Base-by-base conservation (phyloP, 306 rosid genomes). In the Mimosa bimucronata region DNA sequence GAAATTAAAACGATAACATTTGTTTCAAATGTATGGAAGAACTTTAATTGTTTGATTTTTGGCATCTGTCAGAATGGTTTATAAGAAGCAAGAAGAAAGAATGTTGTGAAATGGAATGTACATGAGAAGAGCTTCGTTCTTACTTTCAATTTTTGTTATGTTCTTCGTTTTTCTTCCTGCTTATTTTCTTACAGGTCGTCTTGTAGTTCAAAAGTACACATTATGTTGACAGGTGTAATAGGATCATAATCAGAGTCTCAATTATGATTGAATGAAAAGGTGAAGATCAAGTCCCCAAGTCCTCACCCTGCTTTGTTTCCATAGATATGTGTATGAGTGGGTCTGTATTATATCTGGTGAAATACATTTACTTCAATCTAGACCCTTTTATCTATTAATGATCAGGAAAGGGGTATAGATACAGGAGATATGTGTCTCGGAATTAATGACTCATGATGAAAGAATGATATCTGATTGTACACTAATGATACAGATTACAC, bases 331-430 rank as follows among this genome's bases (percentile, higher is more conserved):
- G 50, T 44, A 11, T 44, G 50, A 12, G 65, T 45, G 37, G 30
- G 13, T 65, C 9, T 41, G 67, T 62, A 23, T 77, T 26, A 10
- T 45, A 58, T 14, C 40, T 31, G 31, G 57, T 26, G 69, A 69
- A 76, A 38, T 75, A 48, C 61, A 66, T 74, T 16, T 15, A 34
- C 48, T 60, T 38, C 23, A 62, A 53, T 72, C 19, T 18, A 13
- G n/a, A 46, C n/a, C 19, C 18, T 45, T 45, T 13, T 45, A 13
- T 45, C 50, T 4, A 45, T 45, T 11, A 5, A 45, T 10, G 50
- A 45, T 11, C 15, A 45, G 50, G 15, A 45, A 45, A 2, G 50
- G 16, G 48, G 48, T 12, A 44, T 44, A 10, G 2, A 2, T 2
- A 44, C 16, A 44, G 48, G 48, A 44, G 48, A 44, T 3, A 44